These are phyloP conservation scores for Ochromonas danica DNA, from an alignment of 108 stramenopile species.

Conservation along the genomic window DNA sequence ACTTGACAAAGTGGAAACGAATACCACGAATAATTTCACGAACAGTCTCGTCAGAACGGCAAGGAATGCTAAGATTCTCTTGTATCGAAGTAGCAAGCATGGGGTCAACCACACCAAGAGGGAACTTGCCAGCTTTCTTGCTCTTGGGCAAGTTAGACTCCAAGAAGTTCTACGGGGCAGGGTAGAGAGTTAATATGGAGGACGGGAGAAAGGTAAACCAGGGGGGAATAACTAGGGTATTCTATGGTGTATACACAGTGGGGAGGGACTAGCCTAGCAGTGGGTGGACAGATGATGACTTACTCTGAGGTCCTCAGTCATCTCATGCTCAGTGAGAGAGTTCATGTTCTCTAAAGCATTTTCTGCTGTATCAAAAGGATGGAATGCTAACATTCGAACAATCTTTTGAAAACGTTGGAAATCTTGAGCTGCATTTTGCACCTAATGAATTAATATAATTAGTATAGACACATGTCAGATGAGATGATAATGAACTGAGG, in stretches of 20 bases:
- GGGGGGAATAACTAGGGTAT: no score
- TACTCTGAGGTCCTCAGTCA: constrained; percentile 52
- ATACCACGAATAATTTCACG: constrained; percentile 88
- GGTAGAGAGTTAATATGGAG: not conserved
- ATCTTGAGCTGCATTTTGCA: constrained; percentile 69
- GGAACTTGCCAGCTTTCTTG: constrained; percentile 64
- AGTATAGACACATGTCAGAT: no score
- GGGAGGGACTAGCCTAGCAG: no score
- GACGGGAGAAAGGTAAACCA: no score
- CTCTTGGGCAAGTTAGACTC: constrained; percentile 89
- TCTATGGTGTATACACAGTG: no score
- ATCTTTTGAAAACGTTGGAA: constrained; percentile 82
- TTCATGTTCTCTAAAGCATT: constrained; percentile 66
- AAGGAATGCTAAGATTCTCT: constrained; percentile 73
- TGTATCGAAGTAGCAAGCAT: constrained; percentile 69
- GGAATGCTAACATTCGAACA: constrained; percentile 92
- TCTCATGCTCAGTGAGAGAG: constrained; percentile 58
- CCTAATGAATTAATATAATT: constrained; percentile 39
- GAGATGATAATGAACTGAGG: no score
- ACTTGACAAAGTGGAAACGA: constrained; percentile 79
- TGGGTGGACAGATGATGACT: not conserved
- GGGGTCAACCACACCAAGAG: constrained; percentile 69
- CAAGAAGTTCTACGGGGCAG: constrained; percentile 69
- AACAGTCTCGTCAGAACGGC: constrained; percentile 63
- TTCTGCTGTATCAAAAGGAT: constrained; percentile 87